Evolutionary conservation across 1,284 basidiomycete species (phyloP).

Genomic region (Malassezia caprae): DNA sequence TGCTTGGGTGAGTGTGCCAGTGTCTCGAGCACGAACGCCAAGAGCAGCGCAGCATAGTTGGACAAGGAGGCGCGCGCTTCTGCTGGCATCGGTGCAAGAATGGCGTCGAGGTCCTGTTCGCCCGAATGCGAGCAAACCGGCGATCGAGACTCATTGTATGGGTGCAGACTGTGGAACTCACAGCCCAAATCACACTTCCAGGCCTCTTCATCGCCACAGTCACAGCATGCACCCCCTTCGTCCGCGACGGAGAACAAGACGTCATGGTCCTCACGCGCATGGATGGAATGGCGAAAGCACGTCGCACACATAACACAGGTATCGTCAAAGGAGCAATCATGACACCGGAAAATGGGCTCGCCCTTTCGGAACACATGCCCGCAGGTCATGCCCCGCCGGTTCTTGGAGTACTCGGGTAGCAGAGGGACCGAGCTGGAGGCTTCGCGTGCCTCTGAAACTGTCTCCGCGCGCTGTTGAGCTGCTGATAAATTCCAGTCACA

Average conservation of each 20-base stretch:
- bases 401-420: slow-evolving; percentile 36
- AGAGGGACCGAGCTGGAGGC: background rate
- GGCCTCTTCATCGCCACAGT: slow-evolving; percentile 46
- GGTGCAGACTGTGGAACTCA: slow-evolving; percentile 29
- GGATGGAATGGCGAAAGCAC: slow-evolving; percentile 42
- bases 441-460: background rate
- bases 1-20: slow-evolving; percentile 76
- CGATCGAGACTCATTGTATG: background rate
- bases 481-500: background rate
- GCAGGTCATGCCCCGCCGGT: slow-evolving; percentile 43
- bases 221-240: slow-evolving; percentile 42
- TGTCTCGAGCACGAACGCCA: slow-evolving; percentile 76
- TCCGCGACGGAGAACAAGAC: slow-evolving; percentile 42
- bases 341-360: slow-evolving; percentile 47
- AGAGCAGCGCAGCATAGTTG: slow-evolving; percentile 63
- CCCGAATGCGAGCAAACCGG: background rate
- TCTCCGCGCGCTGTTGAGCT: slow-evolving; percentile 10
- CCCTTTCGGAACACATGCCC: slow-evolving; percentile 48
- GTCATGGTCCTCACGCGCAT: slow-evolving; percentile 36
- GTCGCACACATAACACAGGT: slow-evolving; percentile 46
- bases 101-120: slow-evolving; percentile 7
- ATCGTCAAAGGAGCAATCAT: slow-evolving; percentile 45
- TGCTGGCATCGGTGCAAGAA: slow-evolving; percentile 30
- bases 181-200: slow-evolving; percentile 42
- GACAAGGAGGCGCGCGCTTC: slow-evolving; percentile 64